Percentiles rank a stretch among this genome's conserved stretches.
Conservation (phyloP, 495 filamentous ascomycete species). For the Podospora tetraspora region DNA sequence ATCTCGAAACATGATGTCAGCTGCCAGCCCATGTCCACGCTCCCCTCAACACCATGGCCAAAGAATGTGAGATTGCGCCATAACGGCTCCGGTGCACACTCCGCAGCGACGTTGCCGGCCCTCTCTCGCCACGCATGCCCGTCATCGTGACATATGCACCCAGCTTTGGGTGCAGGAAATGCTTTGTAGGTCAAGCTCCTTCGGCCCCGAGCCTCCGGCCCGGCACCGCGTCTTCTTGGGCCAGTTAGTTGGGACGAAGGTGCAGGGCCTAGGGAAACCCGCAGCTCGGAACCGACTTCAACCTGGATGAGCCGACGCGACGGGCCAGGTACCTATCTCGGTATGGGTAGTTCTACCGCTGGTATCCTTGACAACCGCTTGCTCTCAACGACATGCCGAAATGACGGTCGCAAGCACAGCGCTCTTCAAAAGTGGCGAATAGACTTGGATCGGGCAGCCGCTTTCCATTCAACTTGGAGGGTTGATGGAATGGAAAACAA, state of each 20-base stretch:
- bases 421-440: background rate
- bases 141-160: constrained; percentile 1
- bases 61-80: constrained; percentile 4
- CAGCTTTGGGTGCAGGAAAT: background rate
- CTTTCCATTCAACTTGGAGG: background rate
- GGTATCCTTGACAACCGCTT: background rate
- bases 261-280: background rate
- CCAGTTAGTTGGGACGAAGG: background rate
- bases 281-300: background rate
- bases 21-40: background rate
- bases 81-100: background rate
- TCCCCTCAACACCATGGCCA: background rate
- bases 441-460: background rate
- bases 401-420: background rate
- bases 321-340: background rate
- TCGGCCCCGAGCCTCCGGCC: background rate
- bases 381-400: background rate
- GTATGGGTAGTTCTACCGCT: background rate
- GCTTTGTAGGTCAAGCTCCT: background rate
- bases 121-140: background rate
- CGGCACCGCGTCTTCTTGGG: background rate
- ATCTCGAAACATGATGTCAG: constrained; percentile 71
- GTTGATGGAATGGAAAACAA: background rate
- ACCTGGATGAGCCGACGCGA: background rate
- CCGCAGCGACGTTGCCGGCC: background rate